Evolutionary conservation across 2,329 filamentous ascomycete genomes (phyloP).

Genomic region (Botrytis aclada): DNA sequence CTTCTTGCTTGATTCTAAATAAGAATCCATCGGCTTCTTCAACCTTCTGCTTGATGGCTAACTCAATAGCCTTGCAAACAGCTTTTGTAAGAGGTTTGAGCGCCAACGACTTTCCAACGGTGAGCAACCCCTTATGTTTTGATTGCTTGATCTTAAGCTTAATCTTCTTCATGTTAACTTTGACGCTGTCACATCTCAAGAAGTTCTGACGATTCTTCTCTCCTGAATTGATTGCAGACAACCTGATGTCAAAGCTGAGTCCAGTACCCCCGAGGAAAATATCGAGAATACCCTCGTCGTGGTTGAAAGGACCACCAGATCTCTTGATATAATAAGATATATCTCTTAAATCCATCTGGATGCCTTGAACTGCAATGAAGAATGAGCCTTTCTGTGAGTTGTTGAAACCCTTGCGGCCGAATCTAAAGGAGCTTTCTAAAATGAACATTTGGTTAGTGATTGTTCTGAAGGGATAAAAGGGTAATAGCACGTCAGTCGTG

Average conservation of each 20-base stretch:
- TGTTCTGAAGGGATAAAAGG: background rate
- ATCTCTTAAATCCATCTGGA: slow-evolving; percentile 89
- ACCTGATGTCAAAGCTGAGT: slow-evolving; percentile 51
- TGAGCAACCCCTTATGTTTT: slow-evolving; percentile 89
- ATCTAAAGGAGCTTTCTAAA: slow-evolving; percentile 82
- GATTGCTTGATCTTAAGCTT: slow-evolving; percentile 91
- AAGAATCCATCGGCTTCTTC: slow-evolving; percentile 69
- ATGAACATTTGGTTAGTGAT: slow-evolving; percentile 9
- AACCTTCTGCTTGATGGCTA: slow-evolving; percentile 78
- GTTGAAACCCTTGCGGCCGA: slow-evolving; percentile 82
- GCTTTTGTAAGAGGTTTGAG: slow-evolving; percentile 72
- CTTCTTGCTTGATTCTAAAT: slow-evolving; percentile 79
- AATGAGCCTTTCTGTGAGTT: slow-evolving; percentile 77
- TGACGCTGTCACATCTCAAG: slow-evolving; percentile 90
- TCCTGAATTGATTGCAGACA: slow-evolving; percentile 55
- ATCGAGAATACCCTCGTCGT: slow-evolving; percentile 84
- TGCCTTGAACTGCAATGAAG: slow-evolving; percentile 80
- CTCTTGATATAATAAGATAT: slow-evolving; percentile 94
- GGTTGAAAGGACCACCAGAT: slow-evolving; percentile 90
- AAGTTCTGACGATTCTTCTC: slow-evolving; percentile 74
- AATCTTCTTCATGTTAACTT: slow-evolving; percentile 77
- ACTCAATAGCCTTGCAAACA: slow-evolving; percentile 83
- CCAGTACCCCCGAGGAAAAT: slow-evolving; percentile 83
- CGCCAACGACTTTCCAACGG: slow-evolving; percentile 80
- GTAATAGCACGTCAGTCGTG: background rate